phyloP scores from a whole-genome alignment of 306 rosid species.

The Cicer yamashitae region DNA sequence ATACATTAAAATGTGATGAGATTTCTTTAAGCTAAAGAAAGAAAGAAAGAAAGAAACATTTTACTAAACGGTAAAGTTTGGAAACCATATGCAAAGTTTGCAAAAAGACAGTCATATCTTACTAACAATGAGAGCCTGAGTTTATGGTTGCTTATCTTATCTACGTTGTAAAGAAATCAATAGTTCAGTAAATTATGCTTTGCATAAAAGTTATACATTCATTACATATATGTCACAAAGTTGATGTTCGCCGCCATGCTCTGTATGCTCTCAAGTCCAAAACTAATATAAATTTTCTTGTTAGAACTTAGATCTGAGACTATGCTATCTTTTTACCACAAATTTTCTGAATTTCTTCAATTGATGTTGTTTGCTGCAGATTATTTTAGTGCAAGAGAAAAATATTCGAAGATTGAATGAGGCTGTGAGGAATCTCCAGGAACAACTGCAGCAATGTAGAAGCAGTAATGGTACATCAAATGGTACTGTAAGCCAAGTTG shows the following conservation, averaged over 20 bases:
- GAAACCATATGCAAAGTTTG: neutral
- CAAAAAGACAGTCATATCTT: neutral
- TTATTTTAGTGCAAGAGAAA: slow-evolving; percentile 77
- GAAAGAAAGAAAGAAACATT: neutral
- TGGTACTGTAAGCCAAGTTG: slow-evolving; percentile 47
- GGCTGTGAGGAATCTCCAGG: slow-evolving; percentile 65
- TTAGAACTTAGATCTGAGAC: slow-evolving; percentile 29
- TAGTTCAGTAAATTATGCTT: neutral
- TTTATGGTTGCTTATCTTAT: neutral
- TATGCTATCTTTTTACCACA: neutral
- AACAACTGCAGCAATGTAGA: slow-evolving; percentile 66
- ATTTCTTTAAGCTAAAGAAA: neutral
- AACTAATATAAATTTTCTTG: neutral
- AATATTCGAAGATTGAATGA: slow-evolving; percentile 68
- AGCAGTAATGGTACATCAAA: slow-evolving; percentile 49
- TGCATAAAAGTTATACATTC: neutral
- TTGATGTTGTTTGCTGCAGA: slow-evolving; percentile 49
- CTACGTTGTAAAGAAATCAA: neutral
- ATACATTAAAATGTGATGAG: neutral
- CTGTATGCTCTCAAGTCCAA: neutral
- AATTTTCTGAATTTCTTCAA: slow-evolving; percentile 2
- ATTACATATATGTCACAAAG: neutral
- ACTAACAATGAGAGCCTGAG: neutral
- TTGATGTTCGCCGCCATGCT: neutral
- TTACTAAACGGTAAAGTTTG: slow-evolving; percentile 13